Evolutionary conservation across 805 yeast species (phyloP).

Genomic region (Ogataea polymorpha): DNA sequence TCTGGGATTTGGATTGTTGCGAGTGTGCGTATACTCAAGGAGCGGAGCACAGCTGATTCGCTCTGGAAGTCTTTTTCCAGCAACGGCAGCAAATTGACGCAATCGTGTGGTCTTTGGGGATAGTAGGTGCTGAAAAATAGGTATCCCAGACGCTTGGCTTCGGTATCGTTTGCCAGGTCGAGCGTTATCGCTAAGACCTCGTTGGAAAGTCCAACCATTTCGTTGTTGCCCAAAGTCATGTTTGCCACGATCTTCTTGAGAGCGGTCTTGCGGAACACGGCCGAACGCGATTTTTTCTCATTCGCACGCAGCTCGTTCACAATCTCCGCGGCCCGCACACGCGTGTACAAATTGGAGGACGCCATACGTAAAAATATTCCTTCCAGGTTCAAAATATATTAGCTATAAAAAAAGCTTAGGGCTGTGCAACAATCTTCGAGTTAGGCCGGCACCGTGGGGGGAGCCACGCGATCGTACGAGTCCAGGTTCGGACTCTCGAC

Average conservation of each 20-base stretch:
- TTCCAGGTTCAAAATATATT: background rate
- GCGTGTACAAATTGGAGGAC: constrained; percentile 27
- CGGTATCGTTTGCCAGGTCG: constrained; percentile 47
- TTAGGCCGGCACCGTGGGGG: constrained; percentile 2
- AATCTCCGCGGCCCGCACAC: constrained; percentile 31
- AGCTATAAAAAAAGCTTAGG: background rate
- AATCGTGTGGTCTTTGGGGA: constrained; percentile 51
- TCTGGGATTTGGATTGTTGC: constrained; percentile 56
- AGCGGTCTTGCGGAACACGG: constrained; percentile 41
- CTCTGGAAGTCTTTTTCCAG: constrained; percentile 48
- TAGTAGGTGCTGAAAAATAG: constrained; percentile 64
- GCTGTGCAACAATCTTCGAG: background rate
- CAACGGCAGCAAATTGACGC: constrained; percentile 53
- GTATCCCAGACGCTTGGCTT: constrained; percentile 67
- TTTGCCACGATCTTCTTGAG: constrained; percentile 78
- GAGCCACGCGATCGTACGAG: constrained; percentile 1
- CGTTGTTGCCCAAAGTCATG: constrained; percentile 76
- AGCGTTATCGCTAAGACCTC: constrained; percentile 57
- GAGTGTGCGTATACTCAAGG: constrained; percentile 62
- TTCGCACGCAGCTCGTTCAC: constrained; percentile 30
- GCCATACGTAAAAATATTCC: constrained; percentile 18
- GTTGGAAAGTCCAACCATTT: constrained; percentile 63
- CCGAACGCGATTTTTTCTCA: constrained; percentile 38
- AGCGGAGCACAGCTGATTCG: constrained; percentile 44
- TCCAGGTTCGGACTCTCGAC: constrained; percentile 4